Conservation (phyloP, 768 basidiomycete genomes). For the Pholiota microspora region DNA sequence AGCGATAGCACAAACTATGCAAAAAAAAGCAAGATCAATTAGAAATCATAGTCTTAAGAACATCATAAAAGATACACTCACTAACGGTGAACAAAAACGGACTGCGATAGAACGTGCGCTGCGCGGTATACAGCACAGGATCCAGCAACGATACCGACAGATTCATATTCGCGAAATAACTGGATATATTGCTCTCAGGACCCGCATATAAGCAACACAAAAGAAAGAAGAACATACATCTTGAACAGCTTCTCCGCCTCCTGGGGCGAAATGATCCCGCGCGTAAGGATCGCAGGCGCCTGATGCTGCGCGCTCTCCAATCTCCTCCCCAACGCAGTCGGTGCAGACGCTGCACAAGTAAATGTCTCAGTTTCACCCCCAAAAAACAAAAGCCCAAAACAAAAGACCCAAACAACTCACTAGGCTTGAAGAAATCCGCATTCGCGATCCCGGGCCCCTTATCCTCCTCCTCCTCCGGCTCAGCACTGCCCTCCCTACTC, state of each 20-base stretch:
- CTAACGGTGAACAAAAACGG: constrained; percentile 92
- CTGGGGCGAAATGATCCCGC: constrained; percentile 56
- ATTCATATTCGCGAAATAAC: constrained; percentile 80
- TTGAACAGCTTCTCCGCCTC: constrained; percentile 74
- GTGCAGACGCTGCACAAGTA: constrained; percentile 33
- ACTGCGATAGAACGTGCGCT: constrained; percentile 75
- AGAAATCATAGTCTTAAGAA: not conserved
- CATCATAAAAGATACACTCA: constrained; percentile 37
- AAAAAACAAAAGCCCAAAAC: not conserved
- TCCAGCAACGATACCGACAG: constrained; percentile 80
- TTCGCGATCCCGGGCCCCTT: constrained; percentile 69
- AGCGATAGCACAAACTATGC: constrained; percentile 89
- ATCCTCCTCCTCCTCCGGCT: constrained; percentile 46
- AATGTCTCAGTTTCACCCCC: constrained; percentile 2
- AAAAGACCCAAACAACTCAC: constrained; percentile 39
- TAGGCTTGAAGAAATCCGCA: constrained; percentile 63
- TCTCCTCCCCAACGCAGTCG: constrained; percentile 37
- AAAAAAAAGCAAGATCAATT: too few species aligned
- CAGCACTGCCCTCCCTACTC: constrained; percentile 35
- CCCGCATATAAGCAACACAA: not conserved
- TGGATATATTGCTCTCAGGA: constrained; percentile 26
- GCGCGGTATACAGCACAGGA: constrained; percentile 80
- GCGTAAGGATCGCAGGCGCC: constrained; percentile 62
- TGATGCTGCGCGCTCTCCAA: constrained; percentile 41
- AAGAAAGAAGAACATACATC: constrained; percentile 64